Evolutionary conservation across 345 rosid genomes (phyloP).

Genomic region (Eucalyptus marginata): DNA sequence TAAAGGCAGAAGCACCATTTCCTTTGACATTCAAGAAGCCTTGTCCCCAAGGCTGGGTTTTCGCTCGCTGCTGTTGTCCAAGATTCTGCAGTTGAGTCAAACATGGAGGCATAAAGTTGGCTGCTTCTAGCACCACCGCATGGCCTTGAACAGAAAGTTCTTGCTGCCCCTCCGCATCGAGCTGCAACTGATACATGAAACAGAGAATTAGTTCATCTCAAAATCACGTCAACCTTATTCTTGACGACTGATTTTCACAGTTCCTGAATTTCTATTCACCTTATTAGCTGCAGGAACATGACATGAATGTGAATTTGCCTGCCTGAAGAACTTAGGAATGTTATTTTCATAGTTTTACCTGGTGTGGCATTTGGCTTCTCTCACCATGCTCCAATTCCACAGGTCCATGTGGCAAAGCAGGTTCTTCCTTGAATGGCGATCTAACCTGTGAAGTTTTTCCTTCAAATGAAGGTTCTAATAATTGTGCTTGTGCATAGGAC

Average conservation of each 20-base stretch:
- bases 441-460: background rate
- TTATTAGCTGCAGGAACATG: background rate
- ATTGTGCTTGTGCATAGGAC: background rate
- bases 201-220: background rate
- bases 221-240: background rate
- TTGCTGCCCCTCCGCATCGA: background rate
- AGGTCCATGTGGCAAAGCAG: background rate
- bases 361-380: background rate
- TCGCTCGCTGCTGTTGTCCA: background rate
- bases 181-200: background rate
- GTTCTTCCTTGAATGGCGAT: background rate
- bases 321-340: background rate
- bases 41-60: background rate
- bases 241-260: background rate
- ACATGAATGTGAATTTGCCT: background rate
- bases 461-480: background rate
- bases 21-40: background rate
- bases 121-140: background rate
- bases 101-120: background rate
- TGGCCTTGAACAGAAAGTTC: background rate
- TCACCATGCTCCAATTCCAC: background rate
- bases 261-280: background rate
- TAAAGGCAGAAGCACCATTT: background rate
- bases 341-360: background rate
- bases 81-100: background rate